phyloP scores from a whole-genome alignment of 2,329 filamentous ascomycete genomes.

The Coniochaeta ligniaria region DNA sequence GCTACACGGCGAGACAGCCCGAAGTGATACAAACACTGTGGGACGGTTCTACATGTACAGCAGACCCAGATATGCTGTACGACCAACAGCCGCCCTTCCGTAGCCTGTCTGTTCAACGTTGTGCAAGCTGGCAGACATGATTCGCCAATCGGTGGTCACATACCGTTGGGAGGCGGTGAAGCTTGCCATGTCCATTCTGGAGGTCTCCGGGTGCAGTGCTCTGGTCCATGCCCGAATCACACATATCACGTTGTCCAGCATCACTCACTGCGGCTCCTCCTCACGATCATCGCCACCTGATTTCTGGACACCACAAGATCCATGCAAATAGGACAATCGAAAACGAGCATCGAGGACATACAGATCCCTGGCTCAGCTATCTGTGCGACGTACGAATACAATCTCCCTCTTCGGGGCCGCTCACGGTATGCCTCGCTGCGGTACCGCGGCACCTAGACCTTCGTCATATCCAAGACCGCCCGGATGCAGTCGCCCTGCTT shows the following conservation, averaged over 20 bases:
- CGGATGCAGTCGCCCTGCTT: slow-evolving; percentile 95
- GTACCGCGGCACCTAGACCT: neutral
- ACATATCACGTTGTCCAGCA: neutral
- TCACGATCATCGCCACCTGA: neutral
- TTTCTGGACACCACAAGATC: neutral
- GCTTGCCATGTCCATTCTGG: neutral
- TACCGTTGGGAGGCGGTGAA: neutral
- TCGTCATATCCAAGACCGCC: slow-evolving; percentile 66
- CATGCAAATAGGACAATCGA: neutral
- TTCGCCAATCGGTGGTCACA: neutral
- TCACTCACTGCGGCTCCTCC: neutral
- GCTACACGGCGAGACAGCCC: neutral
- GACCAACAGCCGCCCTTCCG: neutral
- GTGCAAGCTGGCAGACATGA: neutral
- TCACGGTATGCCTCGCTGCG: neutral
- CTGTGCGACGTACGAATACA: neutral
- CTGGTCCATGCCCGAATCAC: neutral
- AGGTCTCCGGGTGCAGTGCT: neutral
- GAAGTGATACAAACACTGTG: neutral
- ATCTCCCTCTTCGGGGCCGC: neutral
- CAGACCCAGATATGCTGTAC: neutral
- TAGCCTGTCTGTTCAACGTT: neutral
- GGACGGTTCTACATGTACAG: neutral
- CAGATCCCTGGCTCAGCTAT: neutral
- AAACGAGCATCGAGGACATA: neutral